These are phyloP conservation scores for Botrytis tulipae DNA, from an alignment of 2,329 filamentous ascomycete genomes.

Conservation along the genomic window DNA sequence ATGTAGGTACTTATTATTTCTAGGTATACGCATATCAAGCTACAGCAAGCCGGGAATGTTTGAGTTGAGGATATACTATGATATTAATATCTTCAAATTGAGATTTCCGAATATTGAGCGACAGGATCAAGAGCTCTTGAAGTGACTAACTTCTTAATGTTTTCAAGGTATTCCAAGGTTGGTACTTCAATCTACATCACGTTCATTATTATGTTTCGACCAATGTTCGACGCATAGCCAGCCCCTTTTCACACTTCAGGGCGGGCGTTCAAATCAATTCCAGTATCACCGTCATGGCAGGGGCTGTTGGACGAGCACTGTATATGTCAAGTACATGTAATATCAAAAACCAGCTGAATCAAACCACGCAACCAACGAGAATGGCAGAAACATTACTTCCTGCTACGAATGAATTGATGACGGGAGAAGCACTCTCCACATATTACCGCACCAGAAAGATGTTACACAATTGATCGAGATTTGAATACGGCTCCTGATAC, in stretches of 20 bases:
- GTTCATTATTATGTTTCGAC: not conserved
- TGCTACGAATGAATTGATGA: not conserved
- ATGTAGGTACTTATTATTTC: not conserved
- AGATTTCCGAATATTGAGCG: not conserved
- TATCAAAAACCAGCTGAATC: conserved; percentile 2
- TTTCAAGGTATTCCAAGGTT: not conserved
- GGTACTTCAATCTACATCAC: not conserved
- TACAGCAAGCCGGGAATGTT: too few species aligned
- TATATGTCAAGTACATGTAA: not conserved
- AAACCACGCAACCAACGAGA: conserved; percentile 10
- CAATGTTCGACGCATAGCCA: not conserved
- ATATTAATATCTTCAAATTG: not conserved
- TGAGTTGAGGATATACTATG: not conserved
- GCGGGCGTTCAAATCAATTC: not conserved
- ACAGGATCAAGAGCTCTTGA: not conserved
- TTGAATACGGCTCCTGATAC: not conserved
- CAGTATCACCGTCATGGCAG: not conserved
- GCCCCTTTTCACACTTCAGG: not conserved
- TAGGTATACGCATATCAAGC: not conserved
- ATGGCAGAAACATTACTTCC: not conserved
- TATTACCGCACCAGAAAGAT: not conserved
- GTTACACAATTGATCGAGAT: conserved; percentile 5
- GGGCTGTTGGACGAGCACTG: not conserved
- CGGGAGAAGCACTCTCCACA: not conserved
- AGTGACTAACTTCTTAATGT: not conserved